Conservation (phyloP, 768 basidiomycete genomes). For the Stropharia rugosoannulata region DNA sequence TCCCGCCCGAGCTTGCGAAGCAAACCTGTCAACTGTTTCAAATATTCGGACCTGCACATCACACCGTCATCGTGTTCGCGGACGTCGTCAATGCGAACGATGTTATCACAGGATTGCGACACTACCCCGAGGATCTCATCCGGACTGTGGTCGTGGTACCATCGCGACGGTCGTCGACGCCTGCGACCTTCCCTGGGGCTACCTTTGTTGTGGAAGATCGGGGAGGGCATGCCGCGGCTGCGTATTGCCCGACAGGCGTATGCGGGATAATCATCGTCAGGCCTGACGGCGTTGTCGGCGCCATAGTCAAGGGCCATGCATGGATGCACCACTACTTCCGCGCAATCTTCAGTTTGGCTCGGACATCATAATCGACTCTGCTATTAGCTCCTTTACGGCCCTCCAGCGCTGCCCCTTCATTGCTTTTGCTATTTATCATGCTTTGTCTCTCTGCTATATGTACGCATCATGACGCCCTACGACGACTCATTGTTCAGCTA, state of each 20-base stretch:
- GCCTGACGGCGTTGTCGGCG: slow-evolving; percentile 48
- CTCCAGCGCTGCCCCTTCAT: no score
- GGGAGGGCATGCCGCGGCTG: slow-evolving; percentile 35
- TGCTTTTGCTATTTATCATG: no score
- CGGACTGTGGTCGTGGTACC: slow-evolving; percentile 28
- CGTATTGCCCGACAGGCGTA: slow-evolving; percentile 32
- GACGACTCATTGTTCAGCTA: no score
- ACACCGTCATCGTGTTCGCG: slow-evolving; percentile 42
- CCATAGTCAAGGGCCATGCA: slow-evolving; percentile 29
- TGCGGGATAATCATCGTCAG: slow-evolving; percentile 36
- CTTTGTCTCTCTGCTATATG: no score
- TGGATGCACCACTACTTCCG: slow-evolving; percentile 34
- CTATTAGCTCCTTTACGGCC: no score
- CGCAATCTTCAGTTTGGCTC: slow-evolving; percentile 22
- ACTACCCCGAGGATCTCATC: slow-evolving; percentile 22
- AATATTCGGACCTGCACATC: slow-evolving; percentile 30
- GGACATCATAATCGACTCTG: neutral
- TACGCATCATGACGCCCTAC: no score
- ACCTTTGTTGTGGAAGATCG: slow-evolving; percentile 35
- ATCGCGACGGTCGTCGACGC: slow-evolving; percentile 9
- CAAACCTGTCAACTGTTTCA: slow-evolving; percentile 30
- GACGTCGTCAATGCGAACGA: slow-evolving; percentile 19
- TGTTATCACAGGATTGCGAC: slow-evolving; percentile 12
- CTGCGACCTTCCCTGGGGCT: slow-evolving; percentile 12
- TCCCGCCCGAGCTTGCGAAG: slow-evolving; percentile 11